A percentile compares a stretch with the other conserved stretches of the same genome.
Conservation (phyloP, 2,329 filamentous ascomycete species). For the Arthrobotrys megalospora region DNA sequence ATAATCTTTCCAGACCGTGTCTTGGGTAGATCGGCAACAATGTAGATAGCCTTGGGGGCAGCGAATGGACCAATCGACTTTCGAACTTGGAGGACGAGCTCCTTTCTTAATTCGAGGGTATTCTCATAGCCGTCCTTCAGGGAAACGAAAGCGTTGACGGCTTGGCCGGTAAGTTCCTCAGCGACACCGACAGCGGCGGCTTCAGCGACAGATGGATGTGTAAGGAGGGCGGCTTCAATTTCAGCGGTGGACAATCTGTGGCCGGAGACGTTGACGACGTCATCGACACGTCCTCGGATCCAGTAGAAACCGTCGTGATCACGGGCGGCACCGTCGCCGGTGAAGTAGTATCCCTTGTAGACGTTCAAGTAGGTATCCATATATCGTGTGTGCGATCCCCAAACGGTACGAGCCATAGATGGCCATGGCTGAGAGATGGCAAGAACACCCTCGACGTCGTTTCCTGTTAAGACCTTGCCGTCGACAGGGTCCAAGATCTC, state of each 20-base stretch:
- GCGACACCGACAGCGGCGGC: conserved; percentile 93
- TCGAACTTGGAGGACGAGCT: conserved; percentile 92
- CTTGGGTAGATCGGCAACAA: conserved; percentile 95
- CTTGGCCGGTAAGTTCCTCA: conserved; percentile 96
- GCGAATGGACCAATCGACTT: conserved; percentile 98
- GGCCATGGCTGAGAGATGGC: conserved; percentile 99
- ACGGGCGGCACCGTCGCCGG: conserved; percentile 91
- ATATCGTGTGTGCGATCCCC: conserved; percentile 97
- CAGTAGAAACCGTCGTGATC: conserved; percentile 99
- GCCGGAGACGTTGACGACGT: conserved; percentile 97
- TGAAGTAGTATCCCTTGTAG: conserved; percentile 98
- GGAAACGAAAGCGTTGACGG: conserved; percentile 95
- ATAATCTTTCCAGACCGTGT: conserved; percentile 99
- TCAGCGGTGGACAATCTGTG: conserved; percentile 97
- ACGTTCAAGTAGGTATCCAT: conserved; percentile 99
- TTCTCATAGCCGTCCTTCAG: conserved; percentile 87
- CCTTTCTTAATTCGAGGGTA: conserved; percentile 87
- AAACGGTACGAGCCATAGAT: conserved; percentile 97
- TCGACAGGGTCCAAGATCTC: conserved; percentile 97
- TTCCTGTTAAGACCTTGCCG: conserved; percentile 91
- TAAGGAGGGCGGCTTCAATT: conserved; percentile 95
- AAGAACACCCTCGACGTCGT: conserved; percentile 96
- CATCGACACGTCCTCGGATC: conserved; percentile 98
- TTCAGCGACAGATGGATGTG: conserved; percentile 90
- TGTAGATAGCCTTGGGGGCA: conserved; percentile 91